Conservation (phyloP, 1,284 basidiomycete genomes). For the Sporisorium exsertum region DNA sequence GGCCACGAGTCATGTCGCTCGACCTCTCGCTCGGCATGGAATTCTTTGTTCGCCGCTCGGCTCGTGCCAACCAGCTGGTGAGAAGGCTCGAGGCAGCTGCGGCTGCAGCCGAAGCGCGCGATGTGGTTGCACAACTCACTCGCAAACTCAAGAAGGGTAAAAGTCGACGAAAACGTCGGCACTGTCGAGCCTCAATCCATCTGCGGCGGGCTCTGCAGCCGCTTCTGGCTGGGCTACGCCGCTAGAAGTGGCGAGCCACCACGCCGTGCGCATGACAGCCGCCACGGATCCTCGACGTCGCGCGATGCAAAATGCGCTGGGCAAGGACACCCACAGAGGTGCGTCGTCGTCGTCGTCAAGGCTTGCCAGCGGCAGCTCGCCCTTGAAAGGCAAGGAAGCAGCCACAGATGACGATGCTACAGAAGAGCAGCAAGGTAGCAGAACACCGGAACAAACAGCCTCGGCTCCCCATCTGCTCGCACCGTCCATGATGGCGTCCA, state of each 20-base stretch:
- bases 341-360: constrained; percentile 13
- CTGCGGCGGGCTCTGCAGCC: constrained; percentile 30
- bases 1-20: constrained; percentile 60
- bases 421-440: constrained; percentile 15
- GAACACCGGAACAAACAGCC: constrained; percentile 32
- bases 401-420: constrained; percentile 18
- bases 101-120: constrained; percentile 42
- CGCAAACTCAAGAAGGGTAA: constrained; percentile 49
- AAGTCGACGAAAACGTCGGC: constrained; percentile 30
- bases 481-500: constrained; percentile 37
- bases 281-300: constrained; percentile 40
- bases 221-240: constrained; percentile 45
- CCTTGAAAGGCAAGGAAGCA: constrained; percentile 34
- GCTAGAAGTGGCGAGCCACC: constrained; percentile 46
- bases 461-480: constrained; percentile 39
- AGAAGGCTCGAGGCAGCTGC: constrained; percentile 60
- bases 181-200: constrained; percentile 45
- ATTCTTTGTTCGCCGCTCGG: constrained; percentile 61
- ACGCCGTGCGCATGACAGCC: constrained; percentile 44
- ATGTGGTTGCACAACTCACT: constrained; percentile 41
- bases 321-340: constrained; percentile 19
- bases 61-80: constrained; percentile 59
- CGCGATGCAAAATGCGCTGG: constrained; percentile 44
- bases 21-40: constrained; percentile 60
- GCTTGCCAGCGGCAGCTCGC: constrained; percentile 28